phyloP scores from a whole-genome alignment of 73 alveolate genomes.

The Paramecium sonneborni region DNA sequence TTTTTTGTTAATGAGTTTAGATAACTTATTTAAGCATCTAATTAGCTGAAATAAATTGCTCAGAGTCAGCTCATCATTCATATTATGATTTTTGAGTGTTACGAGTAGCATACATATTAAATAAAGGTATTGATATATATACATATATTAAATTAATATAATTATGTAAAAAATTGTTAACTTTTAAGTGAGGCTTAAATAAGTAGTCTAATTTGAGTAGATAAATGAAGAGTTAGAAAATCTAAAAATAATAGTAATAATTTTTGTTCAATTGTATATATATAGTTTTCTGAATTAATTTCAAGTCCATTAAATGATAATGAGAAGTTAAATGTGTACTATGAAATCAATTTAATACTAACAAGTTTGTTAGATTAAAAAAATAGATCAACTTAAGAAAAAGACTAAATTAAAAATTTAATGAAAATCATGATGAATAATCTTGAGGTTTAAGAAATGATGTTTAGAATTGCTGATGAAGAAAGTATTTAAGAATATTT shows the following conservation, averaged over 20 bases:
- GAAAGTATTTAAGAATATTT: background rate
- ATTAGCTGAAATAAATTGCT: background rate
- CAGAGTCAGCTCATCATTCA: slow-evolving; percentile 40
- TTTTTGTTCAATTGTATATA: background rate
- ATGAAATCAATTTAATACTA: background rate
- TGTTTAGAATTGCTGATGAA: slow-evolving; percentile 58
- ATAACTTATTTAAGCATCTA: background rate
- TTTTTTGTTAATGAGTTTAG: background rate
- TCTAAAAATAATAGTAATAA: background rate
- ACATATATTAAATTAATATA: background rate
- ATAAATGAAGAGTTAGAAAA: background rate
- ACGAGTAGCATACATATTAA: slow-evolving; percentile 6
- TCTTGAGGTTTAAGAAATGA: slow-evolving; percentile 1
- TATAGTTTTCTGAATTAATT: background rate
- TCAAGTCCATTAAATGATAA: slow-evolving; percentile 7
- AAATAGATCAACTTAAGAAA: background rate
- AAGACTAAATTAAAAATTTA: background rate
- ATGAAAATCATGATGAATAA: slow-evolving; percentile 28
- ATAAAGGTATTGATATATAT: background rate
- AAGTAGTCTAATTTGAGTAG: background rate
- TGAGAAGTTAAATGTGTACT: background rate
- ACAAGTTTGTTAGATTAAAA: background rate
- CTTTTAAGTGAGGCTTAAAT: background rate
- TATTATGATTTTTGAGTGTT: slow-evolving; percentile 25
- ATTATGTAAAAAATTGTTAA: background rate